phyloP scores from a whole-genome alignment of 306 rosid genomes.

The Cicer yamashitae region DNA sequence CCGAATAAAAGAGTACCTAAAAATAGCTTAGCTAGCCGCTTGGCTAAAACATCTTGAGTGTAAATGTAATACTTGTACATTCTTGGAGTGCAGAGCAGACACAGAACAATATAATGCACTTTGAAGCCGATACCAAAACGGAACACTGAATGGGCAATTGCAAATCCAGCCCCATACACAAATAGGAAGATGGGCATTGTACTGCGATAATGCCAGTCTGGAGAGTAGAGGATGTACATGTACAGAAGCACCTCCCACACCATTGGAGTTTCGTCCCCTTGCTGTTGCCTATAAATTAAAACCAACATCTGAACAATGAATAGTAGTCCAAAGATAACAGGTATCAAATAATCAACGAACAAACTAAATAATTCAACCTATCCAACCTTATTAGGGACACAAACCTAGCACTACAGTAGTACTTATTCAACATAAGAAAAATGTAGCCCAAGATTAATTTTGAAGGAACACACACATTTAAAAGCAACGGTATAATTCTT shows the following conservation, averaged over 20 bases:
- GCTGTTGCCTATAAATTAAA: conserved; percentile 75
- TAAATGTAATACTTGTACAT: conserved; percentile 83
- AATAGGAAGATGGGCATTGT: conserved; percentile 92
- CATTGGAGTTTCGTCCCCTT: conserved; percentile 91
- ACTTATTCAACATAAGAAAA: conserved; percentile 35
- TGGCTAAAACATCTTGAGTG: conserved; percentile 74
- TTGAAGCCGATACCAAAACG: conserved; percentile 70
- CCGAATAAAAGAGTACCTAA: conserved; percentile 64
- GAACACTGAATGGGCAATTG: conserved; percentile 65
- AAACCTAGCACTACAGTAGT: conserved; percentile 12
- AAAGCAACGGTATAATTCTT: neutral
- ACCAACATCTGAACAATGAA: conserved; percentile 47
- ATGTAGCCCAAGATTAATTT: conserved; percentile 9
- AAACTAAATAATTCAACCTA: conserved; percentile 30
- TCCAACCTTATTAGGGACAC: conserved; percentile 22
- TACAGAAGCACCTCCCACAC: conserved; percentile 93
- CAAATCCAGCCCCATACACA: conserved; percentile 73
- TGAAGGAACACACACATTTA: neutral
- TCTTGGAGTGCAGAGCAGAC: conserved; percentile 81
- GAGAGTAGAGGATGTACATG: conserved; percentile 86
- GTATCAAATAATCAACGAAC: conserved; percentile 21
- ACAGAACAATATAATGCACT: conserved; percentile 69
- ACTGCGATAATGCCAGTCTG: conserved; percentile 92
- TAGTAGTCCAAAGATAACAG: conserved; percentile 48
- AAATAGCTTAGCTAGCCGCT: conserved; percentile 70